Evolutionary conservation across 2,329 filamentous ascomycete genomes (phyloP), one percentile per base, ranked within the genome.

Genomic region (Colletotrichum cordylinicola): DNA sequence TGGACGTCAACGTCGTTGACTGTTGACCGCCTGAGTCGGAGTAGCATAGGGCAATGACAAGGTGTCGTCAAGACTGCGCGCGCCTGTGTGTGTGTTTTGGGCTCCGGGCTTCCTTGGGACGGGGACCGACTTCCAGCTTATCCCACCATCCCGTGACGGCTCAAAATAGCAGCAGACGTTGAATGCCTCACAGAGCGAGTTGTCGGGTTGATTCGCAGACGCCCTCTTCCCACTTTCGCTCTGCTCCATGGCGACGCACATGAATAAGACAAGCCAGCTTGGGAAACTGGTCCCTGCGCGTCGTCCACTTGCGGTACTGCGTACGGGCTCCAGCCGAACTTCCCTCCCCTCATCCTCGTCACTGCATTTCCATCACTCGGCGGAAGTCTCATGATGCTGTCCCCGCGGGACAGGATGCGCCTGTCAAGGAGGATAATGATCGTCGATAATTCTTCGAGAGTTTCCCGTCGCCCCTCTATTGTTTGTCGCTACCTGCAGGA

Each of bases 111-210:
- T 31, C 24, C 33, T 66, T 75, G 72, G 68, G 64, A 43, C 27
- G 69, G 70, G 31, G 18, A 72, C 55, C 55, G n/a, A 37, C 62
- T 61, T 60, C 52, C 33, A 21, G 16, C 55, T 35, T 31, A 48
- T 48, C 64, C 64, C 39, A 67, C 37, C 70, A 55, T 60, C n/a
- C 10, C 24, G 16, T 58, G 52, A 37, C 61, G 61, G 39, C 52
- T 67, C 70, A 73, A 76, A 76, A 73, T 76, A 76, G 74, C 58
- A 76, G 56, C 70, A 75, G 64, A 55, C 58, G 58, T 56, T 31
- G 64, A 68, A 33, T 65, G 62, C 39, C 43, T 67, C 64, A 29
- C 39, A 43, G 21, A 64, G 16, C 60, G 21, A 64, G 16, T 52
- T 60, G 31, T 24, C 64, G 27, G 43, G 16, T 62, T 65, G 29